Conservation (phyloP, 164 flowering plant genomes). For the grape (Vitis vinifera) region DNA sequence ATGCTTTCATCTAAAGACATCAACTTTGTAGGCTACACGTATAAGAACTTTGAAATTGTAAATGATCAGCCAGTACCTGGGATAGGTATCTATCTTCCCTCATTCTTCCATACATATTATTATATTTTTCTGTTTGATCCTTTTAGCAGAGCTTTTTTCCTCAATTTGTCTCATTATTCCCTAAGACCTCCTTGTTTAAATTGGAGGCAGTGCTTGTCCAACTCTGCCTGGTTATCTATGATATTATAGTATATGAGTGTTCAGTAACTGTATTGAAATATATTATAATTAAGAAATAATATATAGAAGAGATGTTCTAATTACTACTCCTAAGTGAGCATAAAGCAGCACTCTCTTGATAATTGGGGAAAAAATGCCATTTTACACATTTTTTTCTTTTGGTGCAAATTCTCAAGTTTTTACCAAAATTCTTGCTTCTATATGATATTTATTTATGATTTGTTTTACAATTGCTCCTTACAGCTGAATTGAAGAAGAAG, state of each 20-base stretch:
- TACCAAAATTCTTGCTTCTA: neutral
- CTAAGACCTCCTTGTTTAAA: too few species aligned
- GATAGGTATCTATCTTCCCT: slow-evolving; percentile 31
- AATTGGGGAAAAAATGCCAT: neutral
- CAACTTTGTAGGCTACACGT: slow-evolving; percentile 62
- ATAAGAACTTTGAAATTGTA: slow-evolving; percentile 57
- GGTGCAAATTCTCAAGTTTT: neutral
- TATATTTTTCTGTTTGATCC: neutral
- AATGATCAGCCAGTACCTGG: slow-evolving; percentile 55
- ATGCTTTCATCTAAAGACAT: slow-evolving; percentile 61
- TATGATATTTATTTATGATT: slow-evolving; percentile 3
- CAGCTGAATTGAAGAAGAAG: slow-evolving; percentile 95
- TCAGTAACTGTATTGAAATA: too few species aligned
- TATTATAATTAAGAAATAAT: neutral
- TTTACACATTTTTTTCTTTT: neutral
- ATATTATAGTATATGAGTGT: too few species aligned
- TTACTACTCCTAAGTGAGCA: too few species aligned
- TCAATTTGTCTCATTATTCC: neutral
- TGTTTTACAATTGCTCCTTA: neutral
- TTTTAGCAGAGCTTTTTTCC: neutral
- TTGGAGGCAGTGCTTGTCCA: too few species aligned
- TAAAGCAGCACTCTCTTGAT: neutral
- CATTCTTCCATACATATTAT: neutral
- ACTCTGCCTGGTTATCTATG: too few species aligned
- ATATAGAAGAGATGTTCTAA: neutral